These are phyloP conservation scores for Sanghuangporus sanghuang DNA, from an alignment of 1,284 basidiomycete genomes.

Conservation along the genomic window DNA sequence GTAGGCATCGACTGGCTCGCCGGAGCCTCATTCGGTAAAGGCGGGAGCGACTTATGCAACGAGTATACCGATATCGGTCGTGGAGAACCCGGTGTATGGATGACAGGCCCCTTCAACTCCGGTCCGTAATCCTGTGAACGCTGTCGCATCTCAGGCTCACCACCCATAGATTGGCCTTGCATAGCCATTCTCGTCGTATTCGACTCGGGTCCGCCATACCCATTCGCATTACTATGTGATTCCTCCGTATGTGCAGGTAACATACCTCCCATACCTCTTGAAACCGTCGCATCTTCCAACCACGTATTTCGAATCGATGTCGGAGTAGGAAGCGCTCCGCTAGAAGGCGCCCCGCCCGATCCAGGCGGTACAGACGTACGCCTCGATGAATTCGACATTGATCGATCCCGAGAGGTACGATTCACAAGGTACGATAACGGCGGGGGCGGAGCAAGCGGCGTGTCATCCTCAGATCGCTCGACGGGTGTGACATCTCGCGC, in stretches of 20 bases:
- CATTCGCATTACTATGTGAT: neutral
- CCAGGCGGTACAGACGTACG: slow-evolving; percentile 63
- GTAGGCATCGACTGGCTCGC: slow-evolving; percentile 26
- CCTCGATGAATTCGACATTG: slow-evolving; percentile 35
- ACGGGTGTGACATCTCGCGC: slow-evolving; percentile 34
- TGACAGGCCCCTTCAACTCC: slow-evolving; percentile 30
- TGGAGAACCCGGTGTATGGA: slow-evolving; percentile 24
- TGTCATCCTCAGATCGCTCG: slow-evolving; percentile 55
- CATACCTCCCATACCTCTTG: neutral
- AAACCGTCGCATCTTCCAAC: slow-evolving; percentile 6
- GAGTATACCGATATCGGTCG: slow-evolving; percentile 37
- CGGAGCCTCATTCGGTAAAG: slow-evolving; percentile 57
- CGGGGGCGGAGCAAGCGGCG: slow-evolving; percentile 78
- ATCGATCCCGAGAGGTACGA: slow-evolving; percentile 35
- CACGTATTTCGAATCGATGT: slow-evolving; percentile 17
- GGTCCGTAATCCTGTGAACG: slow-evolving; percentile 32
- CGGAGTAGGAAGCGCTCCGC: slow-evolving; percentile 10
- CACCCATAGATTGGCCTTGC: slow-evolving; percentile 36
- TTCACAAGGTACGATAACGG: slow-evolving; percentile 80
- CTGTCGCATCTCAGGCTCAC: slow-evolving; percentile 55
- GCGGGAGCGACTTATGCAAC: slow-evolving; percentile 72
- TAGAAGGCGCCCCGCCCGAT: slow-evolving; percentile 21
- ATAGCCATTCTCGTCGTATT: slow-evolving; percentile 31
- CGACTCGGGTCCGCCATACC: neutral
- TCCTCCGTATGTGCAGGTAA: slow-evolving; percentile 16